These are phyloP conservation scores for Conticribra weissflogii DNA, from an alignment of 108 stramenopile species.

Conservation along the genomic window DNA sequence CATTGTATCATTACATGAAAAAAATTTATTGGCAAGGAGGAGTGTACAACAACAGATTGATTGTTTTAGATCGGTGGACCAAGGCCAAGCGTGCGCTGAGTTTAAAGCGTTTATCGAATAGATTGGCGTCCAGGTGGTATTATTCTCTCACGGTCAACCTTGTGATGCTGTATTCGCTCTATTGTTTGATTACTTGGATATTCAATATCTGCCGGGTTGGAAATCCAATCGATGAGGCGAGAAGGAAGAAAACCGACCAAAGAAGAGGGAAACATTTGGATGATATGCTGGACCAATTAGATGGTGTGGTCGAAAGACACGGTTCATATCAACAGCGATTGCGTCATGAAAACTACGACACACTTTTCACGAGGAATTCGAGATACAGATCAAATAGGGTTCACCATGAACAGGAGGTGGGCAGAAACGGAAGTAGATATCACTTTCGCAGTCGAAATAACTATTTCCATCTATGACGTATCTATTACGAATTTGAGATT, in stretches of 20 bases:
- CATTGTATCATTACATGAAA: constrained; percentile 32
- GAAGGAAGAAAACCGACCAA: neutral
- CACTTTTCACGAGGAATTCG: neutral
- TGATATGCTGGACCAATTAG: neutral
- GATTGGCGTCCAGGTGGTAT: constrained; percentile 22
- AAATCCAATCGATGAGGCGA: neutral
- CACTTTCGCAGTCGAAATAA: neutral
- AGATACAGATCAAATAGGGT: neutral
- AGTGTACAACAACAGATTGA: constrained; percentile 40
- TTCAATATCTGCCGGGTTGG: neutral
- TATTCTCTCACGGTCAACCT: constrained; percentile 13
- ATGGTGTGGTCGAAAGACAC: neutral
- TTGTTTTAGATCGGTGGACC: constrained; percentile 42
- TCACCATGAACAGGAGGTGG: neutral
- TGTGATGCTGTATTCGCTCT: constrained; percentile 2
- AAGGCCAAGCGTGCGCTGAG: constrained; percentile 30
- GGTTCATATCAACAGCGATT: neutral
- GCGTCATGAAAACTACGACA: neutral
- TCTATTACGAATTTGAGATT: too few relatives aligned
- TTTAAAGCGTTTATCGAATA: constrained; percentile 18
- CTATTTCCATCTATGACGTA: neutral
- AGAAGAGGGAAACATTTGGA: neutral
- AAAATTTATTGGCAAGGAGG: constrained; percentile 43
- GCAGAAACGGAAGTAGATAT: neutral
- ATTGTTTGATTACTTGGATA: neutral